Evolutionary conservation across 2,329 filamentous ascomycete genomes (phyloP), one percentile per base, ranked within the genome.

Genomic region (Teratosphaeria epicoccoides): DNA sequence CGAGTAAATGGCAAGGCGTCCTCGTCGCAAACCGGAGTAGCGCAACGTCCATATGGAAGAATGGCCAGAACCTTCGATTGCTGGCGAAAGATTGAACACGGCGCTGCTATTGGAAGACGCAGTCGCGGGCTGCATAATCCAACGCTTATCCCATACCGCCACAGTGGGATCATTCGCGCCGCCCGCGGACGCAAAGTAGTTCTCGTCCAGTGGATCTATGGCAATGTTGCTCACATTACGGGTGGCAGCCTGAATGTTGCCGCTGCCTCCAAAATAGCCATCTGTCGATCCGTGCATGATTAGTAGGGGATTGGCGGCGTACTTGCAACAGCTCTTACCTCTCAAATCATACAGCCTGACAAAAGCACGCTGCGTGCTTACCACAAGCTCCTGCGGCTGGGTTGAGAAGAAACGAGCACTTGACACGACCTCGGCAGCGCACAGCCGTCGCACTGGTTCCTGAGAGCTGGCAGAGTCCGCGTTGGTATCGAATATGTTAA

Each of bases 351-450:
- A 88, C 24, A 91, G 79, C 14, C 85, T 77, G 45, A 93, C 76
- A 33, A 83, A 86, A 57, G 87, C 81, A 43, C 84, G 80, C 58
- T 87, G 87, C 47, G 90, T 84, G 1, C 85, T 87, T 24, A 84
- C 83, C 24, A 90, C 80, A 10, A 93, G 71, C 22, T 84, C 85
- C 56, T 88, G 80, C 7, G 87, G 86, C 57, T 83, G 84, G 57
- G 85, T 80, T 53, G 86, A 79, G 53, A 91, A 90, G 72, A 91
- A 94, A 61, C 86, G 83, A 60, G 90, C 82, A 62, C 86, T 90
- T 1, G 85, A 87, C 23, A 93, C 83, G n/a, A 85, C 83, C 43
- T 88, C 84, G 49, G 65, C 81, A 69, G 63, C 79, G 67, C 55
- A 85, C 72, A 68, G 82, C 76, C 63, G 77, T 68, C 64, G 80